Conservation (phyloP, 306 rosid genomes). For the cucumber (Cucumis sativus) region Cucumber_9930_V3 NC_026655.2:11971501-11972000, state of each 20-base stretch:
- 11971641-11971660: neutral
- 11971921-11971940: no score
- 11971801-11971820: constrained; percentile 94
- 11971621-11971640: constrained; percentile 24
- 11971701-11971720: constrained; percentile 20
- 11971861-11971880: neutral
- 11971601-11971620: constrained; percentile 86
- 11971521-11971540: constrained; percentile 84
- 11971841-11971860: neutral
- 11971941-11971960: no score
- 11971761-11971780: constrained; percentile 61
- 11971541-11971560: constrained; percentile 61
- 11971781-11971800: constrained; percentile 82
- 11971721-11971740: constrained; percentile 97
- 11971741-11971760: constrained; percentile 74
- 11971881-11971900: no score
- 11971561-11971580: constrained; percentile 70
- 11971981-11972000: no score
- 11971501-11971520: constrained; percentile 72
- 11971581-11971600: constrained; percentile 76
- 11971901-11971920: no score
- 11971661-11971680: neutral
- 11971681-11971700: neutral
- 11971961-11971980: no score
- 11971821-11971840: constrained; percentile 37